Base-by-base conservation (phyloP, 1,284 basidiomycete genomes). In the Melampsora larici-populina region DNA sequence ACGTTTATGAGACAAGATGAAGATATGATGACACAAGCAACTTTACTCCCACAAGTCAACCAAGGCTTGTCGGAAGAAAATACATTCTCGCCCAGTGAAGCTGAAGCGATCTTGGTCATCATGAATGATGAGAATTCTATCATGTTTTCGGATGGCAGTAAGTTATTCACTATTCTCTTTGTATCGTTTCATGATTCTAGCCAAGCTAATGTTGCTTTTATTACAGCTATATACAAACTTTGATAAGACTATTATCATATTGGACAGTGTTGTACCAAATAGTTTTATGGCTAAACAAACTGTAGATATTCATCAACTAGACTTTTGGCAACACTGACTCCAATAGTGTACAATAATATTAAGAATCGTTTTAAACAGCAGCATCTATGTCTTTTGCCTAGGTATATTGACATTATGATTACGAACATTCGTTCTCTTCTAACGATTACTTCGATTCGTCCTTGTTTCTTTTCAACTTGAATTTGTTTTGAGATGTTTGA, bases 51-150 rank as follows among this genome's bases (percentile, higher is more conserved):
- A 79, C 84, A 88, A 73, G 86, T 98, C 83, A 98, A 99, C 82
- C 87, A 89, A 79, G 92, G 91, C 18, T 84, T 96, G 66, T 82
- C 87, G 21, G 88, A 88, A 1, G 88, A 88, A 51, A 87, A 87
- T 26, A 85, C 94, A 65, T 98, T 94, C 83, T 90, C 91, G 11
- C 90, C 89, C 0, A 87, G 87, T 29, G 95, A 98, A 84, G 95
- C 92, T 8, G 86, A 89, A 79, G 85, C 86, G 65, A 82, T 83
- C 29, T 80, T 85, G 11, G 75, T 75, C 63, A 79, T 79, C 58
- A 97, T 98, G 95, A 87, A 89, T 70, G 89, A 91, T 60, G 87
- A 87, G 31, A 92, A 94, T 81, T 90, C 95, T 84, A 86, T 97
- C 80, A 94, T 97, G 92, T 88, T 93, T 81, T 90, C 89, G 78